Conservation (phyloP, 352 stramenopile genomes). For the Phytophthora kernoviae region DNA sequence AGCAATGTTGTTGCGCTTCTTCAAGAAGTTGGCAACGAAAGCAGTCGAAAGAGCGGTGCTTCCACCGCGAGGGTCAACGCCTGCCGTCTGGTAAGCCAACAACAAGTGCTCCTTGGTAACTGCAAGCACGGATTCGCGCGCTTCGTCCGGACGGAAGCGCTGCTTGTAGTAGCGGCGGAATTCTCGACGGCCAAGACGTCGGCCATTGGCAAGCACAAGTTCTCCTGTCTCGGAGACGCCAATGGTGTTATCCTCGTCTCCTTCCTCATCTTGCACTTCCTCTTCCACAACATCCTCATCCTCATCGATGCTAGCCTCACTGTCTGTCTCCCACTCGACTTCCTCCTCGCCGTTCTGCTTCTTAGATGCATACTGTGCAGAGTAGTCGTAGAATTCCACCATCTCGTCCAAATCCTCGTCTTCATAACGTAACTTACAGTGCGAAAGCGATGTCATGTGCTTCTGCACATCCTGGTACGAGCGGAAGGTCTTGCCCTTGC, state of each 20-base stretch:
- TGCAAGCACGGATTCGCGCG: conserved; percentile 73
- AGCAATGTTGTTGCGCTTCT: conserved; percentile 83
- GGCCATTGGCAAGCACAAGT: conserved; percentile 84
- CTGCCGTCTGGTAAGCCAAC: conserved; percentile 74
- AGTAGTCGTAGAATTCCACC: conserved; percentile 93
- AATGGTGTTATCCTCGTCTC: conserved; percentile 60
- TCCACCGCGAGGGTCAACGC: conserved; percentile 58
- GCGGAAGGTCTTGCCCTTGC: conserved; percentile 89
- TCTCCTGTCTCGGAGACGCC: conserved; percentile 90
- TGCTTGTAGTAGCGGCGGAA: conserved; percentile 92
- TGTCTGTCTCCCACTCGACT: conserved; percentile 81
- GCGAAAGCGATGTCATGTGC: conserved; percentile 94
- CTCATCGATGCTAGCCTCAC: conserved; percentile 74
- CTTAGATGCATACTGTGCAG: conserved; percentile 69
- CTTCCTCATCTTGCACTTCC: conserved; percentile 49
- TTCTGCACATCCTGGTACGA: conserved; percentile 91
- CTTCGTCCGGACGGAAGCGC: conserved; percentile 81
- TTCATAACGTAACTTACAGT: conserved; percentile 93
- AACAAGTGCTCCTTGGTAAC: conserved; percentile 81
- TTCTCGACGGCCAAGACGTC: conserved; percentile 87
- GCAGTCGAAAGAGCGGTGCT: conserved; percentile 77
- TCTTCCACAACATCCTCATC: conserved; percentile 80
- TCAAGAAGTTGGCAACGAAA: conserved; percentile 83
- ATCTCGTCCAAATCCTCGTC: conserved; percentile 91
- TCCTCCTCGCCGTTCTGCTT: conserved; percentile 44